These are phyloP conservation scores for Ceratocystis alfenasii DNA, from an alignment of 2,329 filamentous ascomycete species.

Conservation along the genomic window DNA sequence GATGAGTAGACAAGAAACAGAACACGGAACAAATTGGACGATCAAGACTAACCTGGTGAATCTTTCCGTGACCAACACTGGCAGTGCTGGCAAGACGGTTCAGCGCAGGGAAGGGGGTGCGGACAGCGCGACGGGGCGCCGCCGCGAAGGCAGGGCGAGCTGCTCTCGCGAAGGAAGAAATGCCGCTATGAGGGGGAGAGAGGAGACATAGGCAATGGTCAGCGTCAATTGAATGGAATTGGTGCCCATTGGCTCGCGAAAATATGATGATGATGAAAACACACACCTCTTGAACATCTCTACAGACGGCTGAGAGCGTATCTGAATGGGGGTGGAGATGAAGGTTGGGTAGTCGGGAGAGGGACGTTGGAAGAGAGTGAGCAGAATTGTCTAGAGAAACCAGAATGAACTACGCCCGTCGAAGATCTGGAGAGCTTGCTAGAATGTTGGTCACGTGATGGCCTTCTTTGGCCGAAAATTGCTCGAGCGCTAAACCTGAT, in stretches of 20 bases:
- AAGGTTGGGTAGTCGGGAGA: constrained; percentile 34
- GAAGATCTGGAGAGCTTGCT: constrained; percentile 23
- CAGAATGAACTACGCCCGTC: constrained; percentile 21
- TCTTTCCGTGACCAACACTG: constrained; percentile 51
- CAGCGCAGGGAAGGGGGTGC: constrained; percentile 42
- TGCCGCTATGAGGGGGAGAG: constrained; percentile 42
- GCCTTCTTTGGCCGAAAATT: constrained; percentile 23
- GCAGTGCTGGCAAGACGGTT: constrained; percentile 48
- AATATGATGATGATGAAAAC: constrained; percentile 27
- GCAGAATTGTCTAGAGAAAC: constrained; percentile 36
- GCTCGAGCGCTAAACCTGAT: constrained; percentile 23
- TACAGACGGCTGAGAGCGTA: constrained; percentile 56
- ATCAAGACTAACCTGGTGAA: constrained; percentile 47
- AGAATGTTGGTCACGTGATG: constrained; percentile 22
- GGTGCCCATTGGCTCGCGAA: constrained; percentile 25
- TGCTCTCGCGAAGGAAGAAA: constrained; percentile 52
- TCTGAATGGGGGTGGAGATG: constrained; percentile 46
- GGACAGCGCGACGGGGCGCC: constrained; percentile 45
- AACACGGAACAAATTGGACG: constrained; percentile 3
- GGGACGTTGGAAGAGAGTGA: constrained; percentile 38
- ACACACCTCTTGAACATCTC: constrained; percentile 78
- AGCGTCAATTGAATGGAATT: constrained; percentile 35
- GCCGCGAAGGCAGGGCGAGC: constrained; percentile 49
- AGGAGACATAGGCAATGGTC: constrained; percentile 23
- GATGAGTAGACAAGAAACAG: not conserved